Evolutionary conservation across 257 asterid genomes (phyloP), one percentile per base, ranked within the genome.

Genomic region (Nicotiana knightiana): DNA sequence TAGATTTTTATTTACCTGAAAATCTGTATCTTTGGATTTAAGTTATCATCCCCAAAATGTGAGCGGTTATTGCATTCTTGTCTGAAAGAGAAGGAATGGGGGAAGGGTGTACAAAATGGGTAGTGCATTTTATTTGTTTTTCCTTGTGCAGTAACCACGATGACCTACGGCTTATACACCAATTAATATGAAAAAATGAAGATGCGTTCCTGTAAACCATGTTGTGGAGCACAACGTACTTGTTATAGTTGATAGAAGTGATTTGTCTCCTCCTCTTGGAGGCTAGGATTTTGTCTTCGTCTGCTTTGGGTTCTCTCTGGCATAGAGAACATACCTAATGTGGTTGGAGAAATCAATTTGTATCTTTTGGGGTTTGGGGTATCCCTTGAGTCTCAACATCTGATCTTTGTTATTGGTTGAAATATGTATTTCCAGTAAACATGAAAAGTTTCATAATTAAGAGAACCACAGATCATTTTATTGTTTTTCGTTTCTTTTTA

Each of bases 251-350:
- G 62, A 73, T 73, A 46, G 35, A 73, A 73, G 24, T 73, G 37
- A 32, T 73, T 24, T 26, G 3, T 48, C n/a, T 13, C 9, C 62
- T 26, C 43, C 43, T 48, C 63, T 15, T 73, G 43, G 62, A 51
- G n/a, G 24, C 79, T 73, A 73, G 62, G 77, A 73, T 73, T 73
- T 73, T 46, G 79, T 48, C 39, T 48, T 73, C 8, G 79, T 73
- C 43, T 48, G 63, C 79, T 24, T 48, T 73, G 79, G 43, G 61
- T 73, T 73, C 62, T 73, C 79, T 15, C 24, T 1, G 62, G 15
- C 43, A 48, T 48, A 7, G 24, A 26, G 79, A 73, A 21, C 59
- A 43, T n/a, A 21, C 78, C 58, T 70, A 43, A n/a, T 43, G 35
- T 43, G 37, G 59, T 70, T 46, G 12, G 43, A 48, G 9, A 24